Base-by-base conservation (phyloP, 176 grass and related monocot genomes). In the Tillandsia fasciculata region DNA sequence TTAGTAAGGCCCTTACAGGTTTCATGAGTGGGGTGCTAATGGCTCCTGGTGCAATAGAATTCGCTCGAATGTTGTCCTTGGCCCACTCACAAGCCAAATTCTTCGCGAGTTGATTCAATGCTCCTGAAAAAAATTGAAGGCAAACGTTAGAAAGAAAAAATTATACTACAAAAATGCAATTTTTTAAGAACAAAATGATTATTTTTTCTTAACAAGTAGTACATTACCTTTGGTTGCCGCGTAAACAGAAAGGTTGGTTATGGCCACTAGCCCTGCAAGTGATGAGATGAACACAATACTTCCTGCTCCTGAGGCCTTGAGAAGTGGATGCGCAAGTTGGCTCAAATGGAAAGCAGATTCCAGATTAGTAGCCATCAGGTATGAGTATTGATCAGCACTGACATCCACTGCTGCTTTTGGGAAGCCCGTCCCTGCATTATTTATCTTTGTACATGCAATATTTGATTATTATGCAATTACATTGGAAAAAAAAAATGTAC, bases 1-100 rank as follows among this genome's bases (percentile, higher is more conserved):
- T 58, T 13, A 58, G 54, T n/a, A 58, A 69, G 13, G 14, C 13
- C n/a, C 53, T 78, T 78, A 78, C 66, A 12, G 27, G 65, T 57
- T 78, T 78, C 66, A 78, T 63, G 8, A 78, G 75, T 49, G 66
- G 75, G 17, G 76, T 78, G 27, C 14, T 57, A 27, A 78, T 78
- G 2, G 29, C 15, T 12, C 63, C 63, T 4, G 63, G 63, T 26
- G 63, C 24, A 29, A 64, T 11, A 11, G 22, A 64, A 11, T 64
- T 64, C 11, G 24, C 10, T 64, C 63, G 63, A 28, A 64, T 64
- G 22, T 12, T 64, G 10, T 65, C 63, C 2, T 33, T 13, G 0
- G 63, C 26, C 63, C 63, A 65, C 26, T 65, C 63, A 65, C 63
- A 65, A 12, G 63, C 63, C 10, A 65, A 26, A 26, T 13, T 65